Base-by-base conservation (phyloP, 2,329 filamentous ascomycete species). In the Colletotrichum trifolii region DNA sequence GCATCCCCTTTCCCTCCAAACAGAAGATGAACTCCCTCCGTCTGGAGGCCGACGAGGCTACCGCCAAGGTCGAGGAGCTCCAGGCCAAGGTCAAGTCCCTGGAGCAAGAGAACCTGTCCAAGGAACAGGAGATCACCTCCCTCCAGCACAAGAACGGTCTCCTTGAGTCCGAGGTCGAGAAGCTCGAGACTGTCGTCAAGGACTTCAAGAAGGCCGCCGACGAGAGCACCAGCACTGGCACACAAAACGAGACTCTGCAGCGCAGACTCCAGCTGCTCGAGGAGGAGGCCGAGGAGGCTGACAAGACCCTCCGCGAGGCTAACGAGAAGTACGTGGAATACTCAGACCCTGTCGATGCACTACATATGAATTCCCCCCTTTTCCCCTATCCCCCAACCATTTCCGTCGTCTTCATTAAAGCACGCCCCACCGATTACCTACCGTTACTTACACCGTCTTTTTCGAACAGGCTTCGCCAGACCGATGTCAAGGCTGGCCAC, bases 401-500 rank as follows among this genome's bases (percentile, higher is more conserved):
- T 25, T 10, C 47, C 17, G 38, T 38, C 38, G 62, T 65, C 48
- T 48, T 47, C 55, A 65, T 66, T 63, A 66, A 63, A 66, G 15
- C 34, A 25, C 38, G 54, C 56, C 54, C 54, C 58, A 57, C 63
- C 39, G 42, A 66, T 67, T 38, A 5, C 48, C 53, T 61, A 52
- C 47, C n/a, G 47, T 60, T 62, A 62, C 59, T 66, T 63, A 66
- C 63, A 67, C 62, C 53, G 60, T 54, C 64, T 58, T 70, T 56
- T 69, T 43, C 25, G 62, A 73, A 99, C 73, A 99, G 96, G 85
- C 93, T 98, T 77, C 94, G 96, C 80, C 94, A 97, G 85, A 97
- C 96, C 83, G 96, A 99, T 79, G 94, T 98, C 83, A 98, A 98
- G 87, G 94, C 95, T 76, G 96, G 95, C 75, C 95, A 99, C 85